Percentiles rank a stretch among this genome's conserved stretches.
Evolutionary conservation across 306 rosid genomes (phyloP).

Genomic region (Begonia masoniana): DNA sequence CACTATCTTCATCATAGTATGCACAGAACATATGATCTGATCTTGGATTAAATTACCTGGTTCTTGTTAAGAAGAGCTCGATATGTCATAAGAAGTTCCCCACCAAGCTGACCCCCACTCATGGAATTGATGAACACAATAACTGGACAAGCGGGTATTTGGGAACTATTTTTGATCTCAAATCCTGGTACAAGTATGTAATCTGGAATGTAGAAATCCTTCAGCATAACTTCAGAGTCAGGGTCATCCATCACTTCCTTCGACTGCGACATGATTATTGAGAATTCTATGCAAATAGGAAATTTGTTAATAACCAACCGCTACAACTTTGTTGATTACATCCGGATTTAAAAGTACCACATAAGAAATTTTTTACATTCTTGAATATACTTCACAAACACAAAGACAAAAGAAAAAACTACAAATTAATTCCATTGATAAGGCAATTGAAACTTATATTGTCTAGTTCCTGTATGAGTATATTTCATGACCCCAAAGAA

Average conservation of each 20-base stretch:
- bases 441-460: too few relatives aligned
- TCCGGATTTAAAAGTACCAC: too few relatives aligned
- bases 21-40: background rate
- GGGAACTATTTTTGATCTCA: conserved; percentile 7
- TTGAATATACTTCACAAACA: too few relatives aligned
- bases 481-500: too few relatives aligned
- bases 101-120: conserved; percentile 95
- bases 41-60: conserved; percentile 34
- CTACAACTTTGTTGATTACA: too few relatives aligned
- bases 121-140: conserved; percentile 65
- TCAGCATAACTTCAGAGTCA: conserved; percentile 20
- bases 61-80: conserved; percentile 52
- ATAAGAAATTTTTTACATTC: too few relatives aligned
- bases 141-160: conserved; percentile 63
- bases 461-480: too few relatives aligned
- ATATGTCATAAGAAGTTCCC: conserved; percentile 55
- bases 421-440: too few relatives aligned
- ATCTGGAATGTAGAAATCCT: conserved; percentile 68
- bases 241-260: conserved; percentile 29
- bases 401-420: too few relatives aligned
- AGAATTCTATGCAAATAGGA: too few relatives aligned
- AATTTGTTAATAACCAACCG: too few relatives aligned
- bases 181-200: conserved; percentile 39
- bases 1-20: background rate
- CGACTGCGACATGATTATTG: conserved; percentile 25